Evolutionary conservation across 2,329 filamentous ascomycete species (phyloP).

Genomic region (Xylariomycetidae sp.): DNA sequence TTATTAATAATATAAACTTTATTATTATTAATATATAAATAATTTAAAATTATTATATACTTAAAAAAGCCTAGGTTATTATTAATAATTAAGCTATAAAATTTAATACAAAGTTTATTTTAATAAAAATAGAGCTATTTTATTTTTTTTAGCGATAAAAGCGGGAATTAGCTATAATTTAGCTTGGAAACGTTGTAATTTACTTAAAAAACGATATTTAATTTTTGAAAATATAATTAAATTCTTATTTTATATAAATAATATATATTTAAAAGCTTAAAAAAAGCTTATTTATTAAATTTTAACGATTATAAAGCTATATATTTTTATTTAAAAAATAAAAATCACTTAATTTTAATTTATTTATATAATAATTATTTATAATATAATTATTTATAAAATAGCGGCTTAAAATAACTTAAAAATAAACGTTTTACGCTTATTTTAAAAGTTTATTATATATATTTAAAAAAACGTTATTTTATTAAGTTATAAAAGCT

Average conservation of each 20-base stretch:
- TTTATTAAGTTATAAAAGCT: neutral
- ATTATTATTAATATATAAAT: neutral
- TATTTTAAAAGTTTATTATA: neutral
- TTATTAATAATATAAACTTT: neutral
- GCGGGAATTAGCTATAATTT: neutral
- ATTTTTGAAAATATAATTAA: neutral
- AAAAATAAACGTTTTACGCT: neutral
- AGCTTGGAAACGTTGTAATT: neutral
- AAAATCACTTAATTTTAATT: neutral
- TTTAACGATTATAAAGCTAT: neutral
- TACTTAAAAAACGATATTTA: neutral
- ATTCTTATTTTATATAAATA: neutral
- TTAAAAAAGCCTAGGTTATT: neutral
- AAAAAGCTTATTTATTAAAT: neutral
- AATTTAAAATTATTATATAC: neutral
- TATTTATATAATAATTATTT: neutral
- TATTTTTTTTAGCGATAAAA: neutral
- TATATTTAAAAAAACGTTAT: neutral
- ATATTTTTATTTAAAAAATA: neutral
- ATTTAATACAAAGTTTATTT: neutral
- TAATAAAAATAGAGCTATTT: slow-evolving; percentile 1
- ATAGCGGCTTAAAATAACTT: neutral
- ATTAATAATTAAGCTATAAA: neutral
- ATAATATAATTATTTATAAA: neutral
- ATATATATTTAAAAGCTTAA: neutral